phyloP scores from a whole-genome alignment of 352 stramenopile genomes.

The Nothophytophthora sp. region DNA sequence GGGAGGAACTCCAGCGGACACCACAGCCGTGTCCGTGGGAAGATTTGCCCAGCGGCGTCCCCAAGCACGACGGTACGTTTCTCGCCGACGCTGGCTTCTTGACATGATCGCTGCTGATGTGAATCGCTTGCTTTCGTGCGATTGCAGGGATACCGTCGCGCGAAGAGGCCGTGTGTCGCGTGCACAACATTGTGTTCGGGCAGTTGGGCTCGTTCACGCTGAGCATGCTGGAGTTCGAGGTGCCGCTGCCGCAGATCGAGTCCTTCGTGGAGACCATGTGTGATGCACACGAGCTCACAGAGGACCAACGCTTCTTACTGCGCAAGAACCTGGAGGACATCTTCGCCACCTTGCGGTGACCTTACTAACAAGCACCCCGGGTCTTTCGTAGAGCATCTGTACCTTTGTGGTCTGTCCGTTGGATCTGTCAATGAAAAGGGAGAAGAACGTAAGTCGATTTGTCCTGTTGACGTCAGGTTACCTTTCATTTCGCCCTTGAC shows the following conservation, averaged over 20 bases:
- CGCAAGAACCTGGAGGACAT: constrained; percentile 84
- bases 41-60: constrained; percentile 58
- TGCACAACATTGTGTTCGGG: constrained; percentile 90
- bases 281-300: constrained; percentile 82
- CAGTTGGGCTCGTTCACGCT: constrained; percentile 85
- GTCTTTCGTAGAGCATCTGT: no score
- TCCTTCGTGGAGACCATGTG: constrained; percentile 90
- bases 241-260: constrained; percentile 75
- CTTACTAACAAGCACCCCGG: background rate
- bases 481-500: constrained; percentile 2
- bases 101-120: background rate
- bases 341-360: constrained; percentile 32
- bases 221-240: constrained; percentile 89
- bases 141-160: constrained; percentile 53
- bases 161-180: constrained; percentile 78
- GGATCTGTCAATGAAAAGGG: no score
- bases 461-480: no score
- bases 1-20: constrained; percentile 80
- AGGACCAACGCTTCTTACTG: constrained; percentile 83
- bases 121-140: no score
- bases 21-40: constrained; percentile 80
- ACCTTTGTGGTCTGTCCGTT: no score
- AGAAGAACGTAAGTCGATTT: no score
- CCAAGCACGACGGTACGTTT: constrained; percentile 49
- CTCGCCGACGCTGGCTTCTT: background rate